Conservation (phyloP, 306 rosid genomes). For the Parietaria judaica region DNA sequence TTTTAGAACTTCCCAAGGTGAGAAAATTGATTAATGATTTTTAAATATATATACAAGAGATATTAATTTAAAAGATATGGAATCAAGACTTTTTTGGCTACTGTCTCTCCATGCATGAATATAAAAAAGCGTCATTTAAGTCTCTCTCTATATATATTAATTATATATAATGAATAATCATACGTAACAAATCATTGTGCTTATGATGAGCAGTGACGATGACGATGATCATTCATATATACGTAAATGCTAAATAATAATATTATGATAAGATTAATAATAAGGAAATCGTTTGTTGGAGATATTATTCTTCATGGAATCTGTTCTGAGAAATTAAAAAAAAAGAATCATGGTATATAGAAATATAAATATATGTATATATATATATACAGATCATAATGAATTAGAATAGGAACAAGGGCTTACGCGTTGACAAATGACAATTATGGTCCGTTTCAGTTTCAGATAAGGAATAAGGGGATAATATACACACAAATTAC, state of each 20-base stretch:
- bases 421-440: neutral
- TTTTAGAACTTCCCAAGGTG: no score
- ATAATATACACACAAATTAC: neutral
- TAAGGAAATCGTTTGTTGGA: constrained; percentile 24
- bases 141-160: no score
- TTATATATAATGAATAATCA: no score
- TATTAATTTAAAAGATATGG: no score
- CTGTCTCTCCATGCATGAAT: neutral
- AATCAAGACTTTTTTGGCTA: no score
- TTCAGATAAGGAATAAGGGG: neutral
- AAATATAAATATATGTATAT: no score
- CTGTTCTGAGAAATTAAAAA: constrained; percentile 17
- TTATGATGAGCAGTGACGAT: constrained; percentile 20
- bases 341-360: no score
- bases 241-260: neutral
- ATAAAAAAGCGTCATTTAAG: neutral
- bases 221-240: constrained; percentile 28
- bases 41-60: no score
- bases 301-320: constrained; percentile 38
- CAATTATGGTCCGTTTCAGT: neutral
- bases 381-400: constrained; percentile 13
- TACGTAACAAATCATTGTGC: constrained; percentile 14
- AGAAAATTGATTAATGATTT: no score
- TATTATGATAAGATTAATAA: neutral
- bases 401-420: constrained; percentile 15